Evolutionary conservation across 2,329 filamentous ascomycete species (phyloP).

Genomic region (Fusarium begoniae): DNA sequence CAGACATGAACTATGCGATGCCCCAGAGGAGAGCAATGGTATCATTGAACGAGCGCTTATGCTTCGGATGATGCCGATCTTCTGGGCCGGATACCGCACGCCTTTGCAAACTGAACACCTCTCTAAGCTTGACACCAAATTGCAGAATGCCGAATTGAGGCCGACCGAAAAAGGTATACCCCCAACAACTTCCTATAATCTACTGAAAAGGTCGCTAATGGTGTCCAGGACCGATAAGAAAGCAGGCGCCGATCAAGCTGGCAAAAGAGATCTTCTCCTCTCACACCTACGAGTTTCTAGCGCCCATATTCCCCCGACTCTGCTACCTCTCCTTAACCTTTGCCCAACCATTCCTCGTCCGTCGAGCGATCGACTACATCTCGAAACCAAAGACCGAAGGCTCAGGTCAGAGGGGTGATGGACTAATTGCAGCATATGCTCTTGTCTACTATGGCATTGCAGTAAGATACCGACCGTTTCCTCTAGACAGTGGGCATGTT

Average conservation of each 20-base stretch:
- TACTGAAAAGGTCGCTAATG: too few species aligned
- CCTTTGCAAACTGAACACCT: neutral
- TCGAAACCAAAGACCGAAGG: neutral
- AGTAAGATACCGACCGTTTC: accelerated
- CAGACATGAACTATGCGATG: neutral
- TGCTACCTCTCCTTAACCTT: neutral
- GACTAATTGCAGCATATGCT: neutral
- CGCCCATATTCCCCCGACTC: neutral
- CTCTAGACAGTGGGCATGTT: accelerated
- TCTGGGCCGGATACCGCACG: neutral
- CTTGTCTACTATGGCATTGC: neutral
- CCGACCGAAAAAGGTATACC: neutral
- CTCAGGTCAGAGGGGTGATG: neutral
- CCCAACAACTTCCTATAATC: too few species aligned
- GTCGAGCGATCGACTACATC: neutral
- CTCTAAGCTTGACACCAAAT: neutral
- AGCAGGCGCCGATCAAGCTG: neutral
- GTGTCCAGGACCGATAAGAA: neutral
- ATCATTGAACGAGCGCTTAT: neutral
- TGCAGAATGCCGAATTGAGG: neutral
- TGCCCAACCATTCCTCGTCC: neutral
- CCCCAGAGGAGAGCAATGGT: neutral
- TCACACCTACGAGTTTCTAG: neutral
- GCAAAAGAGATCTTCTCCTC: neutral
- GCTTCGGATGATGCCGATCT: neutral